Evolutionary conservation across 768 basidiomycete species (phyloP), one percentile per base, ranked within the genome.

Genomic region (Rossbeevera mucosa): DNA sequence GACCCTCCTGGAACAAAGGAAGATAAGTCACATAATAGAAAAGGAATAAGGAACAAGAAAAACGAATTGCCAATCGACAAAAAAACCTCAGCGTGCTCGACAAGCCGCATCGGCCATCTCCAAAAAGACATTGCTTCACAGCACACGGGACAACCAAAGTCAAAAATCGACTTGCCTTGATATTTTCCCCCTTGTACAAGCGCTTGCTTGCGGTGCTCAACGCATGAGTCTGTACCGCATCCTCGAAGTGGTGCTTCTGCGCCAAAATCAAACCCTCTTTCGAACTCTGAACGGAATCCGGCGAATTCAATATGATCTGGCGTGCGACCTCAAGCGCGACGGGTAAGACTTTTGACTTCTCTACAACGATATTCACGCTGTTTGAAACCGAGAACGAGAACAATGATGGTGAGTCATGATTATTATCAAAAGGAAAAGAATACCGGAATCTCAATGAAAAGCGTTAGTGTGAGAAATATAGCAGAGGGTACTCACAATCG

Each of bases 231-330:
- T 69, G 43, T 4, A 83, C 74, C 0, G 79, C 74, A 13, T 81
- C 76, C 21, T 81, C 76, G 40, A 81, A 68, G 36, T 76, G 75
- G n/a, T 75, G 73, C 38, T 74, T 70, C 54, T 83, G 78, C 2
- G 79, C 71, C 3, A 86, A 65, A 14, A 87, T 48, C 8, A 94
- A 71, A 1, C 77, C 86, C n/a, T 76, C 72, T 65, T 92, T 94
- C 3, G 88, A 86, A 43, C 80, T 76, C 58, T 87, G 85, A 1
- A 92, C 83, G 0, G 90, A 76, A 64, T 92, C 91, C 0, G 91
- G 91, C 1, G 88, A 90, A 59, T 87, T 88, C 21, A 64, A 61
- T 14, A 69, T 68, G 55, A 92, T 82, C 49, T 78, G 71, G 48
- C 74, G 69, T 3, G 91, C 90, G 51, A 82, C 66, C 4, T 72